Evolutionary conservation across 148 eudicot genomes (phyloP).

Genomic region (Drosera capensis): DNA sequence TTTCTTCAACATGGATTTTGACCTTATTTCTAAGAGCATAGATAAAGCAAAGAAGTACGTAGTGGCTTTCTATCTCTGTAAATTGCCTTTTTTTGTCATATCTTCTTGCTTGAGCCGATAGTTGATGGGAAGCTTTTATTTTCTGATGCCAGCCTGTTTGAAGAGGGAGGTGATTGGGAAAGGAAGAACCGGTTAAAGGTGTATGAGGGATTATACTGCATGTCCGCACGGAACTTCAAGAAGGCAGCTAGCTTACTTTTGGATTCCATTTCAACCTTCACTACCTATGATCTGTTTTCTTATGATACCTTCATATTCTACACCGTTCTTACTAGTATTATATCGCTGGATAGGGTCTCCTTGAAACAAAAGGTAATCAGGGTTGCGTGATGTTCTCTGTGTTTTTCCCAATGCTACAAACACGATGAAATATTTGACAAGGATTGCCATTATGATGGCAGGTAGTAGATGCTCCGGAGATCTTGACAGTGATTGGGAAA

Average conservation of each 20-base stretch:
- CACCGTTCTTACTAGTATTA: constrained; percentile 77
- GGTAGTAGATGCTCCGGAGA: constrained; percentile 99
- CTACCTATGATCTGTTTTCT: constrained; percentile 88
- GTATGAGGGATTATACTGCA: constrained; percentile 85
- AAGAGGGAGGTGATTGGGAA: constrained; percentile 99
- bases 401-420: too few species aligned
- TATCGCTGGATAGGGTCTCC: constrained; percentile 86
- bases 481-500: constrained; percentile 87
- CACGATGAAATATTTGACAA: too few species aligned
- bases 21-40: constrained; percentile 78
- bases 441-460: too few species aligned
- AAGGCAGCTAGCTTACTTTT: constrained; percentile 80
- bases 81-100: not conserved
- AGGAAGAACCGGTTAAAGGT: constrained; percentile 97
- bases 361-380: constrained; percentile 79
- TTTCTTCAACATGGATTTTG: constrained; percentile 89
- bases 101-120: not conserved
- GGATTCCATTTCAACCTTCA: constrained; percentile 96
- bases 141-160: constrained; percentile 55
- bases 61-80: not conserved
- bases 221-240: constrained; percentile 87
- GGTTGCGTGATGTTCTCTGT: too few species aligned
- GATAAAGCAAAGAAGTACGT: constrained; percentile 88
- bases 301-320: constrained; percentile 88
- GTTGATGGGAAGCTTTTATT: not conserved